These are phyloP conservation scores for Hyaloscypha hepaticicola DNA, from an alignment of 495 filamentous ascomycete species.

Conservation along the genomic window DNA sequence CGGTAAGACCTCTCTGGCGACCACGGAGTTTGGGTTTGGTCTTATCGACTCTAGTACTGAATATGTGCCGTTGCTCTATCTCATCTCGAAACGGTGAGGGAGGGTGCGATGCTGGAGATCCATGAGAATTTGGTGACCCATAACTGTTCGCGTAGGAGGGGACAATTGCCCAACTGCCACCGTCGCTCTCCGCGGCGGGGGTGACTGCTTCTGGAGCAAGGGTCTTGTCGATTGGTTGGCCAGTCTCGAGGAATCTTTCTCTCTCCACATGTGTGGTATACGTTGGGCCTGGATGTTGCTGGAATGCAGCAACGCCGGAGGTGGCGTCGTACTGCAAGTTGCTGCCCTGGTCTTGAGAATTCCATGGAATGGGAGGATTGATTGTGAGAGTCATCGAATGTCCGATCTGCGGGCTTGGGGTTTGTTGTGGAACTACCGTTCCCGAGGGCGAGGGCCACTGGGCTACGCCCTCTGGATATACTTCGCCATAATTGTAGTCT, in stretches of 20 bases:
- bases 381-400: neutral
- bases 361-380: constrained; percentile 16
- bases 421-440: neutral
- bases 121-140: constrained; percentile 17
- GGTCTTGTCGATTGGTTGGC: neutral
- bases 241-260: constrained; percentile 14
- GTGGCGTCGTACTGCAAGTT: constrained; percentile 9
- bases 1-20: constrained; percentile 25
- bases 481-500: neutral
- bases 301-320: constrained; percentile 16
- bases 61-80: constrained; percentile 24
- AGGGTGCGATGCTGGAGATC: constrained; percentile 14
- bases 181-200: constrained; percentile 17
- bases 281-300: neutral
- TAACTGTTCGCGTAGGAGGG: neutral
- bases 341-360: constrained; percentile 15
- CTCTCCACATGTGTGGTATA: constrained; percentile 14
- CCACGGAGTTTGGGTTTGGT: constrained; percentile 26
- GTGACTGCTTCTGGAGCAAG: constrained; percentile 19
- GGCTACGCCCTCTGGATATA: neutral
- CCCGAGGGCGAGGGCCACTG: constrained; percentile 3
- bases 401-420: neutral
- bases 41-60: constrained; percentile 12
- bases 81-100: constrained; percentile 16
- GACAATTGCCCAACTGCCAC: constrained; percentile 12